Conservation (phyloP, 345 rosid genomes). For the Eucalyptus sp. region DNA sequence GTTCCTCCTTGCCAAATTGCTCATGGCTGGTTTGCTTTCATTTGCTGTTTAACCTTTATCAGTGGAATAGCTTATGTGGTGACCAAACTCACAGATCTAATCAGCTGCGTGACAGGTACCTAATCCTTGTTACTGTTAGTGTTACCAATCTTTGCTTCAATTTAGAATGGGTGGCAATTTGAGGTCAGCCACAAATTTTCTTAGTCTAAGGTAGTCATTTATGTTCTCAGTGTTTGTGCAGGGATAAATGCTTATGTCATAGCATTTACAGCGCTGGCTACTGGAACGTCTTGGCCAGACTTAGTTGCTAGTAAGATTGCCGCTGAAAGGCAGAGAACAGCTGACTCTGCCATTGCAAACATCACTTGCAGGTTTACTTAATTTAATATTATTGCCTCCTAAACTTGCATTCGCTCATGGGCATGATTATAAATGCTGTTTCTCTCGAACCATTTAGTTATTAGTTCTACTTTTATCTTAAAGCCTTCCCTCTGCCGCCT, state of each 20-base stretch:
- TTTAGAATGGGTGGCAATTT: not conserved
- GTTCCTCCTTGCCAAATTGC: slow-evolving; percentile 85
- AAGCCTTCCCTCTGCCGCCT: not conserved
- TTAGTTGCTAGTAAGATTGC: slow-evolving; percentile 96
- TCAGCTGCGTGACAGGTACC: slow-evolving; percentile 90
- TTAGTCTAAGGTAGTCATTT: not conserved
- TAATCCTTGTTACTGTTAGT: not conserved
- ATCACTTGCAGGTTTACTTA: slow-evolving; percentile 79
- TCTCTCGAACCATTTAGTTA: not conserved
- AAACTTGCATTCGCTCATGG: not conserved
- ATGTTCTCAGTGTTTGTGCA: slow-evolving; percentile 4
- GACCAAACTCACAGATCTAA: slow-evolving; percentile 64
- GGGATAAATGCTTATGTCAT: slow-evolving; percentile 90
- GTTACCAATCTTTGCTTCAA: not conserved
- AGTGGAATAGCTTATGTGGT: slow-evolving; percentile 73
- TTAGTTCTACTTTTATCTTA: not conserved
- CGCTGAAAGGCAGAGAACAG: slow-evolving; percentile 82
- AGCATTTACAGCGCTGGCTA: slow-evolving; percentile 84
- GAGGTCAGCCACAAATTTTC: not conserved
- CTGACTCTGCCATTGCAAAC: slow-evolving; percentile 96
- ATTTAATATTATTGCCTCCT: not conserved
- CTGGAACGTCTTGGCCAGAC: slow-evolving; percentile 97
- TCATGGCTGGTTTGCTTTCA: slow-evolving; percentile 90
- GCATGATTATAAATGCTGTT: not conserved
- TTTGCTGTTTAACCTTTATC: slow-evolving; percentile 74